Evolutionary conservation across 2,329 filamentous ascomycete species (phyloP), one percentile per base, ranked within the genome.

Genomic region (Phialophora tarda): DNA sequence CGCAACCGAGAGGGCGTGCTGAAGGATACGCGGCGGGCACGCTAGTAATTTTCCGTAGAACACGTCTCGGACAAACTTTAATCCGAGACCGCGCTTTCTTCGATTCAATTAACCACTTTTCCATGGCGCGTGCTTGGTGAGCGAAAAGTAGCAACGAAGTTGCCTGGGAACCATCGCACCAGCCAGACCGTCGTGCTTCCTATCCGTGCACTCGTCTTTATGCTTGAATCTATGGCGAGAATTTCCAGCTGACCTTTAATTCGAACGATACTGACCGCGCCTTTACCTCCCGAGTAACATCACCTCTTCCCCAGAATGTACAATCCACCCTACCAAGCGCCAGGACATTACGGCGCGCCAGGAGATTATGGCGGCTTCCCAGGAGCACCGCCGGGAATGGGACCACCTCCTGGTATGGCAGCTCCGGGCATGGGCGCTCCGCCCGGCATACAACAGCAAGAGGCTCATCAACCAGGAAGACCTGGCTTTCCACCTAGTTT

Each of bases 401-500:
- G 92, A 94, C 86, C 89, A 79, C 90, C 91, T 76, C 91, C 91
- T 82, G 91, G 90, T 82, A 91, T 92, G 86, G 86, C 89, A 75
- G 81, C 83, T 77, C 88, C 88, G 78, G 93, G 92, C 77, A 91
- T 93, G 77, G 88, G 86, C 77, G 87, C 89, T 75, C 88, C 91
- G 71, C 90, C 91, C 66, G 91, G 91, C 78, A 86, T 94, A 79
- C 89, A 90, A 77, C 90, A 90, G 82, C 84, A 88, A 75, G 91
- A 87, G 78, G 84, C 84, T 77, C 85, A 89, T 74, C 90, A 91
- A 82, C 86, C 91, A 81, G 91, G 89, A 82, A 89, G 91, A 83
- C 91, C 91, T 77, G 91, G 86, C 78, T 88, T 96, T 71, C 92
- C 92, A 69, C 83, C 89, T 66, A 92, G 88, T 78, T 97, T 97